phyloP scores from a whole-genome alignment of 2,329 filamentous ascomycete genomes.

The Sarocladiaceae sp. region DNA sequence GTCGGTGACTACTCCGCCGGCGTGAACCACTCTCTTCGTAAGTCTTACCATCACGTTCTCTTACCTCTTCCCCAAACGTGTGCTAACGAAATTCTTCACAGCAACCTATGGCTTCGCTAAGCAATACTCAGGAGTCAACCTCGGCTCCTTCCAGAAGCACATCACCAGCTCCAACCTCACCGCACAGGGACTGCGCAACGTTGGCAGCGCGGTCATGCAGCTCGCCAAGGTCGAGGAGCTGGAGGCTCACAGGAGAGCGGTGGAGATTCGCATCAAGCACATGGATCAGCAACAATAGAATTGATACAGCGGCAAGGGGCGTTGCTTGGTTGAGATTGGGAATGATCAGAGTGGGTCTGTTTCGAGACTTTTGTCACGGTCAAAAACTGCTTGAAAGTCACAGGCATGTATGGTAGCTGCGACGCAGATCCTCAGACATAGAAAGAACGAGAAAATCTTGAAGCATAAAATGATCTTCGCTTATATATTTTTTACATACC shows the following conservation, averaged over 20 bases:
- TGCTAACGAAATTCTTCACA: conserved; percentile 31
- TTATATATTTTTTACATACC: no score
- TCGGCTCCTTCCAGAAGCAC: conserved; percentile 95
- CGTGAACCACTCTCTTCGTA: conserved; percentile 96
- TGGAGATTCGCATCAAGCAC: conserved; percentile 71
- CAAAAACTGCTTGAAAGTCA: no score
- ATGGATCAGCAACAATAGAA: conserved; percentile 30
- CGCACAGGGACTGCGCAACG: conserved; percentile 76
- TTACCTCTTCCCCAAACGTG: background rate
- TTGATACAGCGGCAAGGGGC: no score
- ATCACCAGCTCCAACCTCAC: conserved; percentile 94
- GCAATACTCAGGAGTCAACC: conserved; percentile 96
- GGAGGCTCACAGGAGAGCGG: conserved; percentile 86
- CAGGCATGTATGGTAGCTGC: no score
- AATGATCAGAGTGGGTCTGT: background rate
- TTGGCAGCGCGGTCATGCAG: conserved; percentile 89
- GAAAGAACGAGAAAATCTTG: no score
- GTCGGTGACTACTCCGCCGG: conserved; percentile 97
- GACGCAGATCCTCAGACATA: no score
- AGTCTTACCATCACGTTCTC: conserved; percentile 37
- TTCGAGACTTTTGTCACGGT: no score
- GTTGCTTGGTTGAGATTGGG: background rate
- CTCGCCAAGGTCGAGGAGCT: conserved; percentile 91
- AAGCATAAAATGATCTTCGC: no score
- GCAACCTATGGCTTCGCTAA: conserved; percentile 97